phyloP scores from a whole-genome alignment of 345 rosid genomes.

The Melaleuca quinquenervia region DNA sequence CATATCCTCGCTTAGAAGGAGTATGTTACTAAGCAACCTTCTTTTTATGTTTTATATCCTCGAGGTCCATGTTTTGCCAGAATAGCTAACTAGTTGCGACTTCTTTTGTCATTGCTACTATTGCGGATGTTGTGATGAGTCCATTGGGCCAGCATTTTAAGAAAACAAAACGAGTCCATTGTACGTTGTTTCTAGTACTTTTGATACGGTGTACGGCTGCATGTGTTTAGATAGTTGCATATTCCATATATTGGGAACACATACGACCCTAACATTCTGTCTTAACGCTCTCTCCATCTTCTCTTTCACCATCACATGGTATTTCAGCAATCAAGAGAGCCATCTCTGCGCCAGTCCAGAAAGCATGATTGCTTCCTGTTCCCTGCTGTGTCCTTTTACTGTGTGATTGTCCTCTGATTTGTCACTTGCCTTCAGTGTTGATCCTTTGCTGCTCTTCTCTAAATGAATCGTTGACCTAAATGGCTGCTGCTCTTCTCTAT shows the following conservation, averaged over 20 bases:
- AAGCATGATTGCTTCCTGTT: background rate
- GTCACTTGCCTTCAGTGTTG: background rate
- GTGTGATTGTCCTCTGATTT: background rate
- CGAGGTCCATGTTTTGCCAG: background rate
- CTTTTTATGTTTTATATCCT: background rate
- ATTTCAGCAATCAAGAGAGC: no score
- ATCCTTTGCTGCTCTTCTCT: background rate
- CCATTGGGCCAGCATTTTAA: background rate
- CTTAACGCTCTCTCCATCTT: background rate
- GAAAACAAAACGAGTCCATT: background rate
- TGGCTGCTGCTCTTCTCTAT: background rate
- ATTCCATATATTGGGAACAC: background rate
- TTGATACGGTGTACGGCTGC: background rate
- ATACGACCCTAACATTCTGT: background rate
- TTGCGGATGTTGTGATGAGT: background rate
- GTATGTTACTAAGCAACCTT: slow-evolving; percentile 21
- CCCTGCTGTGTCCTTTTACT: background rate
- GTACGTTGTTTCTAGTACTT: background rate
- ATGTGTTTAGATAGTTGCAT: background rate
- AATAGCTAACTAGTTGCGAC: no score
- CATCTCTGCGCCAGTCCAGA: background rate
- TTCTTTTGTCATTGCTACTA: no score
- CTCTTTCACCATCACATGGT: background rate
- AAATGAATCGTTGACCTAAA: background rate
- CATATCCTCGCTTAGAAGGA: slow-evolving; percentile 41